phyloP scores from a whole-genome alignment of 768 basidiomycete species.

The Lactifluus pinguis region DNA sequence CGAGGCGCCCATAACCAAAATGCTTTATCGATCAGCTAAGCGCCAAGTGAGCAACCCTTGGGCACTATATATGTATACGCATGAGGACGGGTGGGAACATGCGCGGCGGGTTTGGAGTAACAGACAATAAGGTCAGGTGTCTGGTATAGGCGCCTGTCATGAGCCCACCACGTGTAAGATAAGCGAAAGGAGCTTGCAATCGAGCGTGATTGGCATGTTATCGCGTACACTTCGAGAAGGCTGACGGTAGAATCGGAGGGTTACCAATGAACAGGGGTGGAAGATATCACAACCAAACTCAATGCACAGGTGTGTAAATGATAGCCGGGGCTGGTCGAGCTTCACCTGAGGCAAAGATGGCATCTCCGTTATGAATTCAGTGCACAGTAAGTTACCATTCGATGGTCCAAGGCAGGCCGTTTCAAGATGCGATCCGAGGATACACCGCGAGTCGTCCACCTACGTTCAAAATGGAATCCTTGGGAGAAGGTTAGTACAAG shows the following conservation, averaged over 20 bases:
- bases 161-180: neutral
- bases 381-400: neutral
- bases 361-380: neutral
- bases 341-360: neutral
- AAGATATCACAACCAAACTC: neutral
- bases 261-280: no score
- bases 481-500: neutral
- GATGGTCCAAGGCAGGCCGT: neutral
- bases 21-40: neutral
- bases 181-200: neutral
- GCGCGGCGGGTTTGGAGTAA: neutral
- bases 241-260: neutral
- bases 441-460: neutral
- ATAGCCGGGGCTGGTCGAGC: neutral
- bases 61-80: neutral
- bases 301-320: neutral
- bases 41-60: neutral
- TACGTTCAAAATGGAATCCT: neutral
- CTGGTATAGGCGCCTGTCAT: neutral
- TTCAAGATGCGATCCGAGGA: neutral
- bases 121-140: neutral
- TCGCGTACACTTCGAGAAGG: neutral
- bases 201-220: neutral
- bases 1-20: neutral
- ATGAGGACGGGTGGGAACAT: neutral